Base-by-base conservation (phyloP, 1,284 basidiomycete species). In the Inonotus hispidus region DNA sequence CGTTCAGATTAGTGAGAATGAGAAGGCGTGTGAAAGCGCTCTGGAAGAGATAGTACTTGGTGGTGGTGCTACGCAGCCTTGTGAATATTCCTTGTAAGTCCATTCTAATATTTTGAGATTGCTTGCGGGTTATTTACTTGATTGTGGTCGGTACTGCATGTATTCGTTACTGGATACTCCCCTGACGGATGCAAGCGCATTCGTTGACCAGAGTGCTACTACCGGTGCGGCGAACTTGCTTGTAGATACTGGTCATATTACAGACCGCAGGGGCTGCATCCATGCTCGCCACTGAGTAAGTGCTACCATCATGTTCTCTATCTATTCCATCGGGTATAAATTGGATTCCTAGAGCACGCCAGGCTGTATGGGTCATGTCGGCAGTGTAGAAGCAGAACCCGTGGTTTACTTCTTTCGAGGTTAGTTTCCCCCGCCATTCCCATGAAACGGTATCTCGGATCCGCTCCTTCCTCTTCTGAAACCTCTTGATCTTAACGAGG, bases 391-490 rank as follows among this genome's bases (percentile, higher is more conserved):
- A 79, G 63, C 70, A 72, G 14, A 72, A 79, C 35, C 76, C 80
- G 1, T 87, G 84, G 84, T 79, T 79, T 59, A 79, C 79, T 0
- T 72, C 82, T 11, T 82, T 82, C 67, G 77, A 81, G 65, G 74
- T 72, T 37, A 72, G 72, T 21, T 67, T 13, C 39, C 23, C 7
- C 6, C 27, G n/a, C n/a, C n/a, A n/a, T 37, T 53, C 57, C 21
- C 49, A 37, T 21, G 39, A 3, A 27, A 43, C 4, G 23, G 19
- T 32, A 38, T n/a, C 13, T 25, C 45, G 56, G 8, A 43, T 35
- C 10, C 14, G 3, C 32, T 4, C 8, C 8, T 8, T 32, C 23
- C 38, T 41, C 68, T 72, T 62, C 71, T 75, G 74, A 77, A 75
- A 1, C 81, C 84, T 3, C 75, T 87, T 32, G 72, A 74, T 39